These are phyloP conservation scores for Coccomyxa sp. DNA, from an alignment of 139 green algal species.

Conservation along the genomic window DNA sequence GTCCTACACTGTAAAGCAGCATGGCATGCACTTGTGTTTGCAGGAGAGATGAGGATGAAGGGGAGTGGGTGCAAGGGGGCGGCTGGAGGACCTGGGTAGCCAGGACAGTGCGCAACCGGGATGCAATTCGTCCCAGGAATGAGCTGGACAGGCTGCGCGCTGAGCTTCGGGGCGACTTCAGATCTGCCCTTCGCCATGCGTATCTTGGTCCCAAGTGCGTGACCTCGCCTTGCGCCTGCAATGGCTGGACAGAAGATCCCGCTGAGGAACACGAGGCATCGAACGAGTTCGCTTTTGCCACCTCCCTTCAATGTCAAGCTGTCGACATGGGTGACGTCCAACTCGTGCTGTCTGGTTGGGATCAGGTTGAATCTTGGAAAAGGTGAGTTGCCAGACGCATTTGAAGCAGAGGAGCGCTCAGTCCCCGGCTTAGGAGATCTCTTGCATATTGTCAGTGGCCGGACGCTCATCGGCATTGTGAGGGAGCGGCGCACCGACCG, in stretches of 20 bases:
- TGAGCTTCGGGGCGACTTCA: slow-evolving; percentile 26
- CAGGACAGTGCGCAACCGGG: not conserved
- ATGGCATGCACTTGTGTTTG: not conserved
- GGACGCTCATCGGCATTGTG: slow-evolving; percentile 30
- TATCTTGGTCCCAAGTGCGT: slow-evolving; percentile 30
- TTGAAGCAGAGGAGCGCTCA: slow-evolving; percentile 37
- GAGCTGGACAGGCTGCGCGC: slow-evolving; percentile 21
- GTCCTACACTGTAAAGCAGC: not conserved
- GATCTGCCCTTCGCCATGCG: slow-evolving; percentile 25
- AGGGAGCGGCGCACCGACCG: slow-evolving; percentile 10
- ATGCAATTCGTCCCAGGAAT: not conserved
- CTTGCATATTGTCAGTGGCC: slow-evolving; percentile 33
- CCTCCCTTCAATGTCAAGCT: no score
- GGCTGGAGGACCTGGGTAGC: slow-evolving; percentile 11
- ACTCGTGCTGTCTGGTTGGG: no score
- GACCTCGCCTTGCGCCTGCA: not conserved
- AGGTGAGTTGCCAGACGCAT: slow-evolving; percentile 24
- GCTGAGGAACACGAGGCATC: no score
- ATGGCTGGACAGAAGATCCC: no score
- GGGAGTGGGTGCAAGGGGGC: slow-evolving; percentile 12
- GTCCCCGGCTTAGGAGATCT: slow-evolving; percentile 18
- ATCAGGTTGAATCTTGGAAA: slow-evolving; percentile 12
- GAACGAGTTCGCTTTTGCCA: no score
- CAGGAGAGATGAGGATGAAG: not conserved
- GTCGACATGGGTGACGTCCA: no score